A percentile compares a stretch with the other conserved stretches of the same genome.
phyloP scores from a whole-genome alignment of 73 alveolate species.

The Paramecium bursaria region DNA sequence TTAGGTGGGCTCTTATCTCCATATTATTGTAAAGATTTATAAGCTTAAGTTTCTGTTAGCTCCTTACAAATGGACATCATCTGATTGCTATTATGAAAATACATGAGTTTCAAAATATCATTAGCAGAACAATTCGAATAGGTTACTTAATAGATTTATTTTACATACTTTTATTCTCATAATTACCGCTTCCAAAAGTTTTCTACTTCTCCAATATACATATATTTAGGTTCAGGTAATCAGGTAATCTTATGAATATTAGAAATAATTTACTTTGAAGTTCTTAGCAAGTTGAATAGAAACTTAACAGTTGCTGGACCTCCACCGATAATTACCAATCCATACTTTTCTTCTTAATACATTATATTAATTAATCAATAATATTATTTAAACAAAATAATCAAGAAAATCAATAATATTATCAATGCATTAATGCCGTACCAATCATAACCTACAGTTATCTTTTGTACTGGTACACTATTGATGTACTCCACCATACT shows the following conservation, averaged over 20 bases:
- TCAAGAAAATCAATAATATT: too few relatives aligned
- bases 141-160: too few relatives aligned
- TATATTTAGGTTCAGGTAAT: constrained; percentile 6
- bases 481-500: too few relatives aligned
- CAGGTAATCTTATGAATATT: constrained; percentile 14
- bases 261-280: not conserved
- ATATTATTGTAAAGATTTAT: constrained; percentile 45
- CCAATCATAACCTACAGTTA: too few relatives aligned
- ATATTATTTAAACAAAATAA: too few relatives aligned
- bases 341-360: constrained; percentile 43
- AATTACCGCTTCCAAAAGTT: constrained; percentile 51
- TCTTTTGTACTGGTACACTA: too few relatives aligned
- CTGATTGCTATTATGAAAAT: constrained; percentile 21
- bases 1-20: constrained; percentile 56
- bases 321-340: constrained; percentile 31
- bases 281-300: constrained; percentile 33
- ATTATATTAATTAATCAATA: too few relatives aligned
- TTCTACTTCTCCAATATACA: constrained; percentile 17
- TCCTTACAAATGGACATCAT: constrained; percentile 51
- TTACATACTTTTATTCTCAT: constrained; percentile 32
- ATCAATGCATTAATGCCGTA: too few relatives aligned
- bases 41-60: constrained; percentile 36
- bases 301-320: constrained; percentile 47
- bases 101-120: constrained; percentile 45
- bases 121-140: constrained; percentile 37